Base-by-base conservation (phyloP, 495 filamentous ascomycete species). In the Aspergillus egyptiacus region DNA sequence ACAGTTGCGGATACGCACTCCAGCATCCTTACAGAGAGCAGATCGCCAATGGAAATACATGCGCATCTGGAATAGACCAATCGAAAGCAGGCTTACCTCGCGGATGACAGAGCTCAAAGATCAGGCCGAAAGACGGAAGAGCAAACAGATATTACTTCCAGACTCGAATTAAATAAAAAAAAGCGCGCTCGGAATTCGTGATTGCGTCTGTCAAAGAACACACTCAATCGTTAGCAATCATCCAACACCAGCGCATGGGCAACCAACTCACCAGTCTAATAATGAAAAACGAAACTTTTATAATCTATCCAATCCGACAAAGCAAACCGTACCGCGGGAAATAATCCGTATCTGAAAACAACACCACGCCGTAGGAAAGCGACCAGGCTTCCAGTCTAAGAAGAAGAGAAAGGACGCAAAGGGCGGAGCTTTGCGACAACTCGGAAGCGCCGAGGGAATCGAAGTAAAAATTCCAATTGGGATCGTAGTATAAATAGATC, bases 311-410 rank as follows among this genome's bases (percentile, higher is more conserved):
- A 56, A 58, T 43, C 30, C 49, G 40, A 28, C 28, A 44, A 44
- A 18, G 25, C 36, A 51, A 57, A 44, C 55, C 57, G 45, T 46
- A 46, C 48, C 44, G 31, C 45, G 45, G 56, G 38, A 56, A 51
- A 56, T 51, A 46, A 50, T 28, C 50, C 25, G 39, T 47, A 33
- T 46, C 36, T 35, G 54, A 52, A 44, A n/a, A 30, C 41, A 45
- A 18, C 25, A 48, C 56, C 56, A 50, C 34, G 40, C 46, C 46
- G 38, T 46, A 51, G 5, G 37, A 46, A 62, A 66, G 67, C 63
- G 62, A 67, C 67, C 65, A 65, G 59, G 62, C 62, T 60, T 60
- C 59, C 41, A 36, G 43, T 57, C 54, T 55, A 56, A 48, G 38
- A 14, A 18, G 39, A 49, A 50, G 19, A 25, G 46, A 11, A 23